Evolutionary conservation across 768 basidiomycete genomes (phyloP), one percentile per base, ranked within the genome.

Genomic region (Cyclocybe aegerita): DNA sequence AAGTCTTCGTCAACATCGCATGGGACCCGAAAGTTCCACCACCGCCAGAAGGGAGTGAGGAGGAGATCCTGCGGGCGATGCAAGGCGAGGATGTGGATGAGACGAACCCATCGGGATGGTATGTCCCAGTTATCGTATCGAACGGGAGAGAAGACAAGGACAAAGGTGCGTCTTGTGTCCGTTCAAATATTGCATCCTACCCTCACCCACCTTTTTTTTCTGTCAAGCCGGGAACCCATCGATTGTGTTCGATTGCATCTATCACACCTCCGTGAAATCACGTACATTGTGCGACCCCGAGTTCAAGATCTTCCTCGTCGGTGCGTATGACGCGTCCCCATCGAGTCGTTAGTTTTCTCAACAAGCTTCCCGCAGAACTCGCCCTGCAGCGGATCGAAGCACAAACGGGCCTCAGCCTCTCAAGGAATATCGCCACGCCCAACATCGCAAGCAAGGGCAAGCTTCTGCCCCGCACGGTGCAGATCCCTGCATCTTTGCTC

Each of bases 371-470:
- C n/a, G n/a, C 56, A 90, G 88, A 90, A 66, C 76, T 88, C 8
- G 81, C 82, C 0, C 63, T 90, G 3, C 85, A 86, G 58, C 81
- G 80, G 7, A 78, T 88, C 40, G 86, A 89, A 67, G 74, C 75
- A 0, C 83, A 86, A 53, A 75, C 79, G 7, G 60, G 73, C 4
- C 60, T 89, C n/a, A 55, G 71, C 0, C 76, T 91, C 39, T 88
- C 89, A 1, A 80, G 88, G 16, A 74, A 80, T 42, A 81, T 92
- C 52, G 78, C 77, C 16, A 86, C 79, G 0, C 90, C 90, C 4
- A 93, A 92, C 65, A 88, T 93, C 46, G 68, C 77, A 3, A 82
- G 83, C 46, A 93, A 92, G 64, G 90, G 90, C n/a, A 79, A 75
- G 58, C 77, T 85, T 1, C 60, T 62, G 23, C 75, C 82, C 10